Conservation (phyloP, 1,284 basidiomycete species). For the Termitomyces sp. region DNA sequence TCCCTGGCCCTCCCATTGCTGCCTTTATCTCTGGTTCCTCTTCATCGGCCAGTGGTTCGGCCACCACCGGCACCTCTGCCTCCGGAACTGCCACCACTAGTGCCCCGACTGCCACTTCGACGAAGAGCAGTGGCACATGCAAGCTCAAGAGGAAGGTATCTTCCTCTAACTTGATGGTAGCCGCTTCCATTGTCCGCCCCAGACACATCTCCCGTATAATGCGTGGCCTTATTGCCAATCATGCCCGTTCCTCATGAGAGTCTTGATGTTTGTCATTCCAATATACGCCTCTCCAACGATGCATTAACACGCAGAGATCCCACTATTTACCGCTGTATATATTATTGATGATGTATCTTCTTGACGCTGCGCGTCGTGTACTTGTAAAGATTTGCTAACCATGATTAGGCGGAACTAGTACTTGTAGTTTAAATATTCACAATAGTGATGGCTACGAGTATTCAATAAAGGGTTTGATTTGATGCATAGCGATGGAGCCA, state of each 20-base stretch:
- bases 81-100: constrained; percentile 1
- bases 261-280: background rate
- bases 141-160: constrained; percentile 21
- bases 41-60: constrained; percentile 7
- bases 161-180: background rate
- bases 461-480: no score
- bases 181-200: constrained; percentile 12
- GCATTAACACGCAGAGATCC: background rate
- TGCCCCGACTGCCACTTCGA: constrained; percentile 9
- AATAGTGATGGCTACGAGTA: no score
- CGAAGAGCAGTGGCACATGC: constrained; percentile 20
- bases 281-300: background rate
- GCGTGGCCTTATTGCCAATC: constrained; percentile 19
- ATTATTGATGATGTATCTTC: background rate
- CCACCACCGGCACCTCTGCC: constrained; percentile 1
- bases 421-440: background rate
- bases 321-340: background rate
- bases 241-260: background rate
- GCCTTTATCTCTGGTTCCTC: constrained; percentile 27
- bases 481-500: no score
- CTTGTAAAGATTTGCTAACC: constrained; percentile 1
- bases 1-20: constrained; percentile 50
- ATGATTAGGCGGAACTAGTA: background rate
- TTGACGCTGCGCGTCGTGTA: constrained; percentile 13
- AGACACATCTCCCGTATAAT: constrained; percentile 23